Conservation (phyloP, 192 early-diverging fungal species). For the Coemansia sp. region DNA sequence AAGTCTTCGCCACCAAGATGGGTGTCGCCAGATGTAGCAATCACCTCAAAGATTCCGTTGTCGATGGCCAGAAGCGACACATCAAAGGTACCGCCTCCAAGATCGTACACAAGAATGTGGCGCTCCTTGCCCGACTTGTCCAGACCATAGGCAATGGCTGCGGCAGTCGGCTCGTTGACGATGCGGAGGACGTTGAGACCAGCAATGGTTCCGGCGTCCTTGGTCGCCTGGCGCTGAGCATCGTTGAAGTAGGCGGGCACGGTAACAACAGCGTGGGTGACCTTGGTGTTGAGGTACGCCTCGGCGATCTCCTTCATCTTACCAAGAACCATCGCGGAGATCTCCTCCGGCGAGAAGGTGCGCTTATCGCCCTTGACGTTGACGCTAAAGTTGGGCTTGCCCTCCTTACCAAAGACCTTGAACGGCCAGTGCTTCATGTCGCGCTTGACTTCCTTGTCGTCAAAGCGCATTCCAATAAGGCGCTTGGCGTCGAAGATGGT, state of each 20-base stretch:
- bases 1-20: conserved; percentile 99
- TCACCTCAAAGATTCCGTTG: conserved; percentile 95
- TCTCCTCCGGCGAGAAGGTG: conserved; percentile 90
- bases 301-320: conserved; percentile 97
- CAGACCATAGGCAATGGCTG: conserved; percentile 95
- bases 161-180: conserved; percentile 92
- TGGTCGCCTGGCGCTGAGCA: conserved; percentile 93
- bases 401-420: conserved; percentile 78
- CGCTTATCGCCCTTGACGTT: conserved; percentile 83
- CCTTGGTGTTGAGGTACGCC: conserved; percentile 79
- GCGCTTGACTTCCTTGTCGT: conserved; percentile 85
- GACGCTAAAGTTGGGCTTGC: conserved; percentile 83
- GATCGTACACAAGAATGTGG: conserved; percentile 94
- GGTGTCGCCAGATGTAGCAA: conserved; percentile 95
- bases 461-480: conserved; percentile 85
- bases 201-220: conserved; percentile 85
- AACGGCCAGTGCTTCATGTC: conserved; percentile 97
- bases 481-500: conserved; percentile 95
- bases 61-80: conserved; percentile 95
- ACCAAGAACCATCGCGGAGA: conserved; percentile 95
- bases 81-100: conserved; percentile 98
- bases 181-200: conserved; percentile 83
- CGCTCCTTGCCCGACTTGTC: conserved; percentile 87
- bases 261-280: conserved; percentile 93
- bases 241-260: conserved; percentile 98